phyloP scores from a whole-genome alignment of 2,329 filamentous ascomycete species.

The Phialocephala subalpina region DNA sequence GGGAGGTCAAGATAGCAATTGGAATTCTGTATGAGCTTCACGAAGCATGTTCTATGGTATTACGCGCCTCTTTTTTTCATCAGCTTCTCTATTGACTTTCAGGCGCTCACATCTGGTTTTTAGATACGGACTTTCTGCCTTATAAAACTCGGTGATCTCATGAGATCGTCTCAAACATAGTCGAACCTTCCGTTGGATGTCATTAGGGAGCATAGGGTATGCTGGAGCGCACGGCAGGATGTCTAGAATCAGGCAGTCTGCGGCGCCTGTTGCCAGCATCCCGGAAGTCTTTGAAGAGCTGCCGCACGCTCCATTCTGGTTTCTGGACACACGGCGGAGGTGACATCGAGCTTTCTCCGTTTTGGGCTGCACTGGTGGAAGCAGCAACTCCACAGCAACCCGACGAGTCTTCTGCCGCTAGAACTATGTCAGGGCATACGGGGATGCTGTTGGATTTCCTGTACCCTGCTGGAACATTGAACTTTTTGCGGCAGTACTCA shows the following conservation, averaged over 20 bases:
- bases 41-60: conserved; percentile 38
- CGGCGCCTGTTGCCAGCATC: conserved; percentile 54
- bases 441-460: conserved; percentile 48
- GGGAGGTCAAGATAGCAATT: not conserved
- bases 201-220: conserved; percentile 50
- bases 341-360: conserved; percentile 42
- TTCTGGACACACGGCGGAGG: conserved; percentile 63
- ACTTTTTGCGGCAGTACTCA: conserved; percentile 45
- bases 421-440: conserved; percentile 25
- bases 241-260: conserved; percentile 62
- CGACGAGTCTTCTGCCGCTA: conserved; percentile 19
- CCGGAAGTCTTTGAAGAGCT: conserved; percentile 45
- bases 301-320: conserved; percentile 59
- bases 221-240: conserved; percentile 67
- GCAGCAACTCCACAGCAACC: conserved; percentile 30
- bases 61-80: not conserved
- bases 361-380: conserved; percentile 41
- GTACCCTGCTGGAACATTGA: conserved; percentile 49
- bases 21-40: not conserved
- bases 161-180: not conserved
- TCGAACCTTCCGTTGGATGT: conserved; percentile 15
- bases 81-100: not conserved
- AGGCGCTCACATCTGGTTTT: not conserved
- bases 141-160: conserved; percentile 17
- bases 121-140: conserved; percentile 12